Conservation (phyloP, 768 basidiomycete species). For the button mushroom (Agaricus bisporus) region DNA sequence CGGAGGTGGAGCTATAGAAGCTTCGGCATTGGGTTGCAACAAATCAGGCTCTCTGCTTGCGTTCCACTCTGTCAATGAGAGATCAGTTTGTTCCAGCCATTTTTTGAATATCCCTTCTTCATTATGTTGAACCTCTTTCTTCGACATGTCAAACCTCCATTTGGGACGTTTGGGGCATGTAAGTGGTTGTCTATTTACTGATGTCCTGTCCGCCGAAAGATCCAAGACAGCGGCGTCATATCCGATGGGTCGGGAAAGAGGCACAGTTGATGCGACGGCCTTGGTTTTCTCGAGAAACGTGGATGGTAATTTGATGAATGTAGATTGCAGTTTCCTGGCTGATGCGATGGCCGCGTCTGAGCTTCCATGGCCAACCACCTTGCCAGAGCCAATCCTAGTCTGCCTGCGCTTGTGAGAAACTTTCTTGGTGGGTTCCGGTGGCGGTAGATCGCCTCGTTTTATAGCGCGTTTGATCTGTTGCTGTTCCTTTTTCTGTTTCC, state of each 20-base stretch:
- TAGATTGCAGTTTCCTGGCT: constrained; percentile 57
- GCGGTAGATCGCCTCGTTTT: constrained; percentile 68
- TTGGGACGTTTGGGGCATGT: constrained; percentile 70
- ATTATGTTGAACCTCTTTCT: constrained; percentile 84
- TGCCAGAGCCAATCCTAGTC: constrained; percentile 25
- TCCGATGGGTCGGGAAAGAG: constrained; percentile 53
- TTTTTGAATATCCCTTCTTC: constrained; percentile 80
- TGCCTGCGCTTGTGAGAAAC: constrained; percentile 20
- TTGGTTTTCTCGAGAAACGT: constrained; percentile 57
- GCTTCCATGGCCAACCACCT: constrained; percentile 17
- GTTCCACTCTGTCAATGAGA: constrained; percentile 47
- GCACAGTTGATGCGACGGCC: constrained; percentile 43
- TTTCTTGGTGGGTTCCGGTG: constrained; percentile 30
- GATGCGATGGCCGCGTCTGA: constrained; percentile 29
- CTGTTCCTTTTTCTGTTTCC: constrained; percentile 65
- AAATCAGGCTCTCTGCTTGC: constrained; percentile 14
- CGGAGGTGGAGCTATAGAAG: constrained; percentile 28
- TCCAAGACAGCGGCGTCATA: constrained; percentile 27
- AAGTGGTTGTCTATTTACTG: constrained; percentile 20
- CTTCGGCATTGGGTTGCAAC: constrained; percentile 8
- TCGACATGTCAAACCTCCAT: constrained; percentile 83
- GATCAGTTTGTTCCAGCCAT: constrained; percentile 70
- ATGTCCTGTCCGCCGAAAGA: constrained; percentile 11
- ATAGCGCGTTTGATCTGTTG: constrained; percentile 75
- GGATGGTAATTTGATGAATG: constrained; percentile 58